Percentiles rank a stretch among this genome's conserved stretches.
phyloP scores from a whole-genome alignment of 176 grass and related monocot species.

The Calamus simplicifolius region DNA sequence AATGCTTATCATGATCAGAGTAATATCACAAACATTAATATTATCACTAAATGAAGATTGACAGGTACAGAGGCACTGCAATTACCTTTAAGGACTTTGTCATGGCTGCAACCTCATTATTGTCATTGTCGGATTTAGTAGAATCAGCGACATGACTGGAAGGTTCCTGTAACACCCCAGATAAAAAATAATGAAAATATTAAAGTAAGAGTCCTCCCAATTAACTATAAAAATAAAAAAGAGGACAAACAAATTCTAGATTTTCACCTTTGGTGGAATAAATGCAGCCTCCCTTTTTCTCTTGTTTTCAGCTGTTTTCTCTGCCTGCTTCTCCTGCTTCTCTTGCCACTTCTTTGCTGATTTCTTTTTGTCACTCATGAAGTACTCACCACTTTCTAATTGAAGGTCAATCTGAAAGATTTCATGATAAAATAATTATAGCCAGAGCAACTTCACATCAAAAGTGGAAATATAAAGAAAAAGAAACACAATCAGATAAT shows the following conservation, averaged over 20 bases:
- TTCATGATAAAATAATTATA: constrained; percentile 16
- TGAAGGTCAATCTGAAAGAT: constrained; percentile 62
- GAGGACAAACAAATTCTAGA: not conserved
- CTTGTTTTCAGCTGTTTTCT: constrained; percentile 82
- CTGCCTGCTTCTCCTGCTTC: constrained; percentile 81
- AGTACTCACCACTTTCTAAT: constrained; percentile 90
- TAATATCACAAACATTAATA: not conserved
- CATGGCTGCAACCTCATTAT: constrained; percentile 35
- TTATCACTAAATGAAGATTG: constrained; percentile 11
- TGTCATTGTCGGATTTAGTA: constrained; percentile 30
- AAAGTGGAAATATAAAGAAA: not conserved
- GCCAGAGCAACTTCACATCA: no score
- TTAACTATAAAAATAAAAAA: no score
- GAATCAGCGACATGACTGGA: constrained; percentile 24
- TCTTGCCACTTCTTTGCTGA: constrained; percentile 86
- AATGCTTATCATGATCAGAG: not conserved
- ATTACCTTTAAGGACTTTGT: constrained; percentile 78
- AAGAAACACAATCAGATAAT: not conserved
- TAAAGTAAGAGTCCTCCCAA: not conserved
- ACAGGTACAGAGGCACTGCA: not conserved
- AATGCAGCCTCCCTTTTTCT: constrained; percentile 82
- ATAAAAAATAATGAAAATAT: constrained; percentile 17
- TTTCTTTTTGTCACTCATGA: constrained; percentile 89
- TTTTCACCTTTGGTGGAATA: constrained; percentile 68
- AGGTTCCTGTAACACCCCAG: constrained; percentile 47